Conservation (phyloP, 768 basidiomycete species). For the Sutorius australiensis region DNA sequence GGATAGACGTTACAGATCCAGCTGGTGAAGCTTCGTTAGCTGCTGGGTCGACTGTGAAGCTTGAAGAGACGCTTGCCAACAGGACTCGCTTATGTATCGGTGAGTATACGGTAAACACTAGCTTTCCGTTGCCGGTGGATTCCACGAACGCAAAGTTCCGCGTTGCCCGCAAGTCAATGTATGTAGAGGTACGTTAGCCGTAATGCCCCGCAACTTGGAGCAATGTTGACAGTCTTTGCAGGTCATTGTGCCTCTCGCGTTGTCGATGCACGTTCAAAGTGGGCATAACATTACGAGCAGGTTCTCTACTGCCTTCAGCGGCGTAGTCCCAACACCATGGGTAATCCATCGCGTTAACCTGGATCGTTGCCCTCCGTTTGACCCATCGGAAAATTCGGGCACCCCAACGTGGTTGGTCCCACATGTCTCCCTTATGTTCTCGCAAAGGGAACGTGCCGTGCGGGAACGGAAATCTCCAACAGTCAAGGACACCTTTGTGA, state of each 20-base stretch:
- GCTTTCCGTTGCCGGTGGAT: constrained; percentile 45
- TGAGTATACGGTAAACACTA: constrained; percentile 24
- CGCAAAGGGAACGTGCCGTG: constrained; percentile 27
- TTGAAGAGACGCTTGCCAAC: constrained; percentile 7
- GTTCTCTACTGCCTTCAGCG: constrained; percentile 27
- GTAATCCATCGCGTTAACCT: constrained; percentile 41
- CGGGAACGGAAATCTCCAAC: not conserved
- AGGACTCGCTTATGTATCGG: constrained; percentile 10
- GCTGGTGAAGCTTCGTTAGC: constrained; percentile 14
- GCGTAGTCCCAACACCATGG: constrained; percentile 23
- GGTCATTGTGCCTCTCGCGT: constrained; percentile 21
- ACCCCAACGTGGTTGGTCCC: constrained; percentile 30
- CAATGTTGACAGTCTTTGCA: not conserved
- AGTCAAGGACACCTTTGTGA: constrained; percentile 24
- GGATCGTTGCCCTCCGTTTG: constrained; percentile 32
- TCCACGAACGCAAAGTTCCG: constrained; percentile 36
- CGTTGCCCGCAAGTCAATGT: constrained; percentile 53
- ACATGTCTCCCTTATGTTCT: constrained; percentile 33
- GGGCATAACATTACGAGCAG: constrained; percentile 19
- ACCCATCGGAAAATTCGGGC: constrained; percentile 9
- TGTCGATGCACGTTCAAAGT: constrained; percentile 16
- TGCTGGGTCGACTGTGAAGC: constrained; percentile 16
- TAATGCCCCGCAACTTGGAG: not conserved
- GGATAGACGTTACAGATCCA: constrained; percentile 24
- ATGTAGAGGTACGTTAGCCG: constrained; percentile 34